These are phyloP conservation scores for Apiospora phragmitis DNA, from an alignment of 2,329 filamentous ascomycete genomes.

Conservation along the genomic window DNA sequence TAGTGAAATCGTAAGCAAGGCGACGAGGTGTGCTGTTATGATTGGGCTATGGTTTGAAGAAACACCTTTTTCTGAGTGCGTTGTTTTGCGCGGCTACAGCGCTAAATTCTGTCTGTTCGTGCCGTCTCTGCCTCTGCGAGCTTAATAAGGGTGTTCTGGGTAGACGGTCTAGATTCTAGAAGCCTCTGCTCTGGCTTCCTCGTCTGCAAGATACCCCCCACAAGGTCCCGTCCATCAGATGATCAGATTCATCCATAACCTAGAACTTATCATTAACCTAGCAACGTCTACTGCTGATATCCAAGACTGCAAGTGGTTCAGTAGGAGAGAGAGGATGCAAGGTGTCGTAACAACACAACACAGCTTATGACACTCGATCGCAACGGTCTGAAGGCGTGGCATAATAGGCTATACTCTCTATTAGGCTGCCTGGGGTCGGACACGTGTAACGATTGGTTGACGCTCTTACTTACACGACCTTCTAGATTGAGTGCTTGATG, in stretches of 20 bases:
- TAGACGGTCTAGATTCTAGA: background rate
- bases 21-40: too few relatives aligned
- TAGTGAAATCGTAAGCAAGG: too few relatives aligned
- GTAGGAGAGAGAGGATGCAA: background rate
- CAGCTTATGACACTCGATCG: background rate
- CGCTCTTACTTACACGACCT: background rate
- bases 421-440: background rate
- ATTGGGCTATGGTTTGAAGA: too few relatives aligned
- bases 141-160: background rate
- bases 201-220: background rate
- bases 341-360: background rate
- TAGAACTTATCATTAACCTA: background rate
- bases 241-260: background rate
- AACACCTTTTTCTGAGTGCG: background rate
- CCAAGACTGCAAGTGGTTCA: background rate
- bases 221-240: background rate
- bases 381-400: background rate
- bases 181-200: background rate
- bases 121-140: too few relatives aligned
- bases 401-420: background rate
- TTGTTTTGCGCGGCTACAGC: background rate
- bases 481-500: background rate
- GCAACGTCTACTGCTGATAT: background rate
- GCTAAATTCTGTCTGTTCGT: background rate
- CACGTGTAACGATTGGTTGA: background rate